Base-by-base conservation (phyloP, 1,139 yeast genomes). In the Hyphopichia burtonii region DNA sequence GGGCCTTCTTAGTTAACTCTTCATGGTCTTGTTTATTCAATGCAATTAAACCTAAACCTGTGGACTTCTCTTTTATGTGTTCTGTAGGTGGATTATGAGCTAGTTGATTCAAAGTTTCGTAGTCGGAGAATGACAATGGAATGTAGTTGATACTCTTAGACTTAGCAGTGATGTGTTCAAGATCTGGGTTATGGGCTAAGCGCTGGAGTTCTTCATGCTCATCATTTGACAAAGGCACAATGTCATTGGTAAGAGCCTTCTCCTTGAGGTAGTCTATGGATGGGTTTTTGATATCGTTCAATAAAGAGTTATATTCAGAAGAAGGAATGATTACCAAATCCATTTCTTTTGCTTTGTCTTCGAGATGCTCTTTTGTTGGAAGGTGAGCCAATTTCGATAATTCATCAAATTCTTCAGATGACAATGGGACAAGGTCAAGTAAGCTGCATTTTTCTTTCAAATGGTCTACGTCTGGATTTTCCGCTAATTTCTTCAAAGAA, bases 221-320 rank as follows among this genome's bases (percentile, higher is more conserved):
- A 18, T 38, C 40, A 6, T 40, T 42, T 8, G 52, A 17, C 10
- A 54, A 28, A 4, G 14, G 19, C 2, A 49, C 40, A 19, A 53
- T 49, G 17, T 53, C 48, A 34, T 44, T 44, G 0, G 34, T 41
- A n/a, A 43, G 34, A 2, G 68, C 63, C 41, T 66, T 63, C 2
- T 52, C 53, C 3, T 49, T 44, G n/a, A 72, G 37, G 39, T 58
- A 63, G 0, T 60, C 59, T 5, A 59, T 17, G 7, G 55, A 40
- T 5, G 77, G 76, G 4, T 40, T 20, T 9, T 50, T 51, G 3
- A 55, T 18, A 3, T 25, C 40, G 19, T 41, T 31, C 30, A 45
- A 42, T 41, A 56, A 34, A 2, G 27, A 36, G 4, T 47, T 45
- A 30, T 52, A 60, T 8, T 65, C 68, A 9, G 48, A 47, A 9